Evolutionary conservation across 495 filamentous ascomycete genomes (phyloP).

Genomic region (Xylaria flabelliformis): DNA sequence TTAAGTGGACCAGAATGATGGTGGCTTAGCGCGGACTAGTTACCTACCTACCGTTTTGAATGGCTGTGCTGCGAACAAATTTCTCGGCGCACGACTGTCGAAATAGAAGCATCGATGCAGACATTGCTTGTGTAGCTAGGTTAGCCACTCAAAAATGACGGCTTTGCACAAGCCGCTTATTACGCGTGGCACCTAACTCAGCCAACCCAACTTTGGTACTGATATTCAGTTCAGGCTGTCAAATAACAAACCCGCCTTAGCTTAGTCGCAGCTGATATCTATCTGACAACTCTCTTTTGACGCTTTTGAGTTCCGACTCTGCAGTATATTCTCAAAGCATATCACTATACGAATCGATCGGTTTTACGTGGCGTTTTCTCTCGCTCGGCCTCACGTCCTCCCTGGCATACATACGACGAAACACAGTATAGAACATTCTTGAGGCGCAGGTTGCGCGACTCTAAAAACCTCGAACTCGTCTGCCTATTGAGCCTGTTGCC

Average conservation of each 20-base stretch:
- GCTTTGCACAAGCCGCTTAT: background rate
- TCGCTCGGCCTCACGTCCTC: constrained; percentile 1
- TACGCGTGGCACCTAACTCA: constrained; percentile 19
- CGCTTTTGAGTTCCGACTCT: background rate
- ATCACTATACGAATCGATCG: background rate
- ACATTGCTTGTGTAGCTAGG: background rate
- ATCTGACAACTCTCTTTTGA: background rate
- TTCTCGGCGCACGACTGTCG: constrained; percentile 20
- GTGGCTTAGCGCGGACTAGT: constrained; percentile 30
- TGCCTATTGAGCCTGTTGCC: background rate
- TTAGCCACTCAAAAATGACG: constrained; percentile 6
- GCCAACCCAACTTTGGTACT: constrained; percentile 2
- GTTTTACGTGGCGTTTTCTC: constrained; percentile 8
- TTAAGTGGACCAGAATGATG: background rate
- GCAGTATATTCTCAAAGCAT: background rate
- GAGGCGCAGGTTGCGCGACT: constrained; percentile 16
- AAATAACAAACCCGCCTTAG: constrained; percentile 18
- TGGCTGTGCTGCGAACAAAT: constrained; percentile 17
- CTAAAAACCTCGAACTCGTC: background rate
- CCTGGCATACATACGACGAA: background rate
- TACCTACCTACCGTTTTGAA: background rate
- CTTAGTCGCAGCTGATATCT: background rate
- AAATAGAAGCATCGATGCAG: background rate
- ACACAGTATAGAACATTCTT: background rate
- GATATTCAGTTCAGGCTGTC: constrained; percentile 19